These are phyloP conservation scores for Rhizopogon hawkerae DNA, from an alignment of 1,284 basidiomycete genomes.

Conservation along the genomic window DNA sequence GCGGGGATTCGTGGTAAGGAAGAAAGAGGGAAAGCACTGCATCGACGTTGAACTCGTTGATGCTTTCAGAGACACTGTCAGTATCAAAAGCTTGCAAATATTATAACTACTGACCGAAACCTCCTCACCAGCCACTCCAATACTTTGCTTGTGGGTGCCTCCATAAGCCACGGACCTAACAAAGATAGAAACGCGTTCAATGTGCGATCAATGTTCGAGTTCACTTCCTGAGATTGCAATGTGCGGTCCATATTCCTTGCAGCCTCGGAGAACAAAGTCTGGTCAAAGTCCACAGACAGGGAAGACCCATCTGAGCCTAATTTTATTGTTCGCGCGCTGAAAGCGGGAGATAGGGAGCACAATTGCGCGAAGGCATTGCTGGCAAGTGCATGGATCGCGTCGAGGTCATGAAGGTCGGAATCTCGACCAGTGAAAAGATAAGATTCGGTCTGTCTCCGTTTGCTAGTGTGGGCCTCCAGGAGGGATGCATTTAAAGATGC, in stretches of 20 bases:
- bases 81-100: not conserved
- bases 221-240: constrained; percentile 61
- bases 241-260: constrained; percentile 77
- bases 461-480: constrained; percentile 59
- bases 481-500: constrained; percentile 75
- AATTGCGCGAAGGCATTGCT: constrained; percentile 79
- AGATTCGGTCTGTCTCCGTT: constrained; percentile 49
- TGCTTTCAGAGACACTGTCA: constrained; percentile 43
- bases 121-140: constrained; percentile 94
- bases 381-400: constrained; percentile 80
- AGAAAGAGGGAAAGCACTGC: constrained; percentile 78
- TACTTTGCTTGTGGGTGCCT: constrained; percentile 78
- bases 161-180: constrained; percentile 76
- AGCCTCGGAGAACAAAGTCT: constrained; percentile 74
- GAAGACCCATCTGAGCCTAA: constrained; percentile 12
- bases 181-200: constrained; percentile 62
- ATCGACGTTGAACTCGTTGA: constrained; percentile 89
- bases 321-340: constrained; percentile 25
- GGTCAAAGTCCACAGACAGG: constrained; percentile 51
- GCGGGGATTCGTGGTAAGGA: constrained; percentile 91
- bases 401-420: constrained; percentile 77
- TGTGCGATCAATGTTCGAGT: constrained; percentile 49
- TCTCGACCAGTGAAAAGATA: constrained; percentile 86
- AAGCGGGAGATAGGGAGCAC: constrained; percentile 49
- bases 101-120: constrained; percentile 59